Evolutionary conservation across 176 grass and related monocot species (phyloP).

Genomic region (Dactylis glomerata): DNA sequence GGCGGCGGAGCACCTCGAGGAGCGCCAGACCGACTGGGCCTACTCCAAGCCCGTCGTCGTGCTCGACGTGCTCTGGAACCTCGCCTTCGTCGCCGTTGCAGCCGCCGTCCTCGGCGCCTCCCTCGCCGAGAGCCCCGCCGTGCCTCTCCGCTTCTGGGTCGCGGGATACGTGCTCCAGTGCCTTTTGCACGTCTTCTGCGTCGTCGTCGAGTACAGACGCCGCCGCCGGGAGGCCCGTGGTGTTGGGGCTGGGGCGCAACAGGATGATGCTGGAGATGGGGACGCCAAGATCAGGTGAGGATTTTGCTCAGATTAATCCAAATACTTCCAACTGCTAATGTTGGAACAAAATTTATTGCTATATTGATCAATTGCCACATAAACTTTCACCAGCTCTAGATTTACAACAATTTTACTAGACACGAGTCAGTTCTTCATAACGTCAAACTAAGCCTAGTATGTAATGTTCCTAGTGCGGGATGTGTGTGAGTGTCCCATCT

Average conservation of each 20-base stretch:
- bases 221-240: not conserved
- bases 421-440: not conserved
- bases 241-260: not conserved
- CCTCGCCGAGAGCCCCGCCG: not conserved
- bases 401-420: not conserved
- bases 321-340: not conserved
- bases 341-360: not conserved
- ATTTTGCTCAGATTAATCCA: not conserved
- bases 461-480: not conserved
- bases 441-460: not conserved
- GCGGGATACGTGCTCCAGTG: constrained; percentile 2
- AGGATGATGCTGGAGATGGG: not conserved
- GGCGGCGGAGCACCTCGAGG: constrained; percentile 70
- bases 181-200: not conserved
- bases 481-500: not conserved
- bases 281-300: not conserved
- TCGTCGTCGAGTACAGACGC: constrained; percentile 2
- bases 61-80: constrained; percentile 80
- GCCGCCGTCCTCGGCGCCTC: constrained; percentile 45
- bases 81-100: constrained; percentile 65
- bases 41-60: constrained; percentile 87
- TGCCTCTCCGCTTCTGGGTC: not conserved
- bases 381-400: not conserved
- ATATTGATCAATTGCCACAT: not conserved
- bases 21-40: constrained; percentile 76